Base-by-base conservation (phyloP, 1,284 basidiomycete genomes). In the Ustilago lituana region DNA sequence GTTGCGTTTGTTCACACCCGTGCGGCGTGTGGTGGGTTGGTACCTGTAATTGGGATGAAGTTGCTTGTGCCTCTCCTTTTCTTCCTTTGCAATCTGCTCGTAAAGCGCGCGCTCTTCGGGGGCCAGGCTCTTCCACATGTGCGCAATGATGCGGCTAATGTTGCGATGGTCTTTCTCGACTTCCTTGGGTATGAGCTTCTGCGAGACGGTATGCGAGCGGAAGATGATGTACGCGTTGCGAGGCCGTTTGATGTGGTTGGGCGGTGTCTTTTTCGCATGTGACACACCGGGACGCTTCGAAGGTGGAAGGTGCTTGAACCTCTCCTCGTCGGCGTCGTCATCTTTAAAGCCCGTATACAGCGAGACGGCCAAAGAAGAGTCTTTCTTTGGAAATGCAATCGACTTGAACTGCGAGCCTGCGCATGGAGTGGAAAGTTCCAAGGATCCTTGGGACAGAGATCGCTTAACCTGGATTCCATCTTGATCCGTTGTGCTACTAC, bases 171-270 rank as follows among this genome's bases (percentile, higher is more conserved):
- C 90, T 4, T 89, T 89, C 84, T 93, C 90, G 56, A 94, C 90
- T 8, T 88, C 88, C 0, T 90, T 88, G 0, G 92, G 89, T 33
- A 93, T 89, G 62, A 90, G 86, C 75, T 90, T 88, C 53, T 88
- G 87, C 41, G 88, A 86, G 75, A 93, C 92, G 79, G 93, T 93
- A 49, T 92, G 90, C 29, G 91, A 91, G 62, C 94, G 88, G 84
- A 94, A 96, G 81, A 96, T 88, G 76, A 96, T 95, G 84, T 95
- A 96, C 43, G 94, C 93, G 83, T 96, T 96, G 27, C 92, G 90
- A 0, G 93, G 93, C 29, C 93, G 88, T 43, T 93, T 92, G 80
- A 94, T 92, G 83, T 94, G 90, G 22, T 85, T 85, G 2, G 71
- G 62, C 1, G 54, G 51, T 19, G 52, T 74, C 45, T 73, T 76